Percentiles rank a stretch among this genome's conserved stretches.
These are phyloP conservation scores for Populus deltoides DNA, from an alignment of 345 rosid species.

Conservation along the genomic window DNA sequence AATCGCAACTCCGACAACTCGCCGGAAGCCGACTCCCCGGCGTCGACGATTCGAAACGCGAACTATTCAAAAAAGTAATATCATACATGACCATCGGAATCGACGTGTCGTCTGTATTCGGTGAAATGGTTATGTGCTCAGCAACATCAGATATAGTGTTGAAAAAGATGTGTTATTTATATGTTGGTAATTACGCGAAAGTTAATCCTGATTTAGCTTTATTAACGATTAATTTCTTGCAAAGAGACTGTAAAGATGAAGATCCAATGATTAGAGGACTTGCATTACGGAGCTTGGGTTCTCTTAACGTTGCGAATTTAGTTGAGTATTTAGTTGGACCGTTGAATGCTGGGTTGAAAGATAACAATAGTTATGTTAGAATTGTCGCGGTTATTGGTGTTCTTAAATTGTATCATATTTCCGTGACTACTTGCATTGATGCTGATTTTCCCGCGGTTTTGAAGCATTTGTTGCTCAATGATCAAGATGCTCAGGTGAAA, in stretches of 20 bases:
- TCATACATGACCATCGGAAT: slow-evolving; percentile 93
- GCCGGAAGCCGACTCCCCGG: slow-evolving; percentile 97
- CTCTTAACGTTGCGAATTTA: slow-evolving; percentile 77
- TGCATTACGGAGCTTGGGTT: slow-evolving; percentile 87
- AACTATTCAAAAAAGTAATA: slow-evolving; percentile 90
- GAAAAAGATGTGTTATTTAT: slow-evolving; percentile 97
- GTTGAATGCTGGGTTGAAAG: slow-evolving; percentile 76
- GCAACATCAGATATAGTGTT: slow-evolving; percentile 95
- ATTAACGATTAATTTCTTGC: slow-evolving; percentile 89
- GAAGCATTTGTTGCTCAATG: slow-evolving; percentile 85
- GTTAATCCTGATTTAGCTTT: slow-evolving; percentile 93
- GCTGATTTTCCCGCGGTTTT: slow-evolving; percentile 77
- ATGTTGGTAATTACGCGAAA: slow-evolving; percentile 96
- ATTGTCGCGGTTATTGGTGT: slow-evolving; percentile 83
- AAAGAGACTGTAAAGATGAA: slow-evolving; percentile 93
- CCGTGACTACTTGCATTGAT: slow-evolving; percentile 73
- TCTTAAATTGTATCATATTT: slow-evolving; percentile 87
- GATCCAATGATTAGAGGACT: slow-evolving; percentile 98
- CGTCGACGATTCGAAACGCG: slow-evolving; percentile 91
- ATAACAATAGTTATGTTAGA: slow-evolving; percentile 82
- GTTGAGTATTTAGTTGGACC: slow-evolving; percentile 99
- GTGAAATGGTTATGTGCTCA: slow-evolving; percentile 99
- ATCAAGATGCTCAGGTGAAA: slow-evolving; percentile 78
- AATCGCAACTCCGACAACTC: slow-evolving; percentile 87
- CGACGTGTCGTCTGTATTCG: slow-evolving; percentile 86